Percentiles rank a stretch among this genome's conserved stretches.
Conservation (phyloP, 306 rosid genomes). For the Vachellia collinsii region DNA sequence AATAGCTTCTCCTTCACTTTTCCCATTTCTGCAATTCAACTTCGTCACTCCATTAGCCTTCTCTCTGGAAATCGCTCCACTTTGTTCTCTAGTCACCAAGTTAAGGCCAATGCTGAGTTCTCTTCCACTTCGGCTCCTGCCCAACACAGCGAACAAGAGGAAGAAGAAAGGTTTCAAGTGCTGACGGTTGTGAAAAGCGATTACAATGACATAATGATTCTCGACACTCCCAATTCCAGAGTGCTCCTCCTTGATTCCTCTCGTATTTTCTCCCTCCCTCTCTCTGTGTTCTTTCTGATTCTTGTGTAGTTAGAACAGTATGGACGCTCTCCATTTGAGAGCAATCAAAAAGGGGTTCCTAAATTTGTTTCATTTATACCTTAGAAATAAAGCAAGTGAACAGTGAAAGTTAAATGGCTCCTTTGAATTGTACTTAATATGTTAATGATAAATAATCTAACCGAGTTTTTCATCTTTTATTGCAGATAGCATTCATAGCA, state of each 20-base stretch:
- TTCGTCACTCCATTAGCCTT: constrained; percentile 3
- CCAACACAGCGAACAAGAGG: constrained; percentile 20
- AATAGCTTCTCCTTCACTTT: constrained; percentile 13
- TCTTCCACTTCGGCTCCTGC: constrained; percentile 33
- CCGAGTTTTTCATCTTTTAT: constrained; percentile 23
- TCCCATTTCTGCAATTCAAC: constrained; percentile 29
- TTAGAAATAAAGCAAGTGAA: background rate
- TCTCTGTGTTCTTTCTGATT: background rate
- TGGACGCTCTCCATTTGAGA: constrained; percentile 11
- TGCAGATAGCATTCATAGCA: constrained; percentile 84
- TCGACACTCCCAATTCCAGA: constrained; percentile 70
- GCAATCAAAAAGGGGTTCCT: background rate
- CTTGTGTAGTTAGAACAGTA: background rate
- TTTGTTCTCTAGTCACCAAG: background rate
- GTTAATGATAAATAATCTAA: constrained; percentile 1
- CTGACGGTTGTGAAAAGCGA: constrained; percentile 50
- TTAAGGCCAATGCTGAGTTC: constrained; percentile 16
- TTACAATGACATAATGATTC: constrained; percentile 73
- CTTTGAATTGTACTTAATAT: background rate
- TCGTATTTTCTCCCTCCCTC: constrained; percentile 39
- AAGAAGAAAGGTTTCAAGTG: constrained; percentile 61
- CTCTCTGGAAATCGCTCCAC: background rate
- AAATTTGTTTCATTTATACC: background rate
- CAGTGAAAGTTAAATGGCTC: no score
- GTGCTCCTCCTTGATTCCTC: constrained; percentile 84